Percentiles rank a stretch among this genome's conserved stretches.
These are phyloP conservation scores for Epichloe aotearoae DNA, from an alignment of 2,329 filamentous ascomycete genomes.

Conservation along the genomic window DNA sequence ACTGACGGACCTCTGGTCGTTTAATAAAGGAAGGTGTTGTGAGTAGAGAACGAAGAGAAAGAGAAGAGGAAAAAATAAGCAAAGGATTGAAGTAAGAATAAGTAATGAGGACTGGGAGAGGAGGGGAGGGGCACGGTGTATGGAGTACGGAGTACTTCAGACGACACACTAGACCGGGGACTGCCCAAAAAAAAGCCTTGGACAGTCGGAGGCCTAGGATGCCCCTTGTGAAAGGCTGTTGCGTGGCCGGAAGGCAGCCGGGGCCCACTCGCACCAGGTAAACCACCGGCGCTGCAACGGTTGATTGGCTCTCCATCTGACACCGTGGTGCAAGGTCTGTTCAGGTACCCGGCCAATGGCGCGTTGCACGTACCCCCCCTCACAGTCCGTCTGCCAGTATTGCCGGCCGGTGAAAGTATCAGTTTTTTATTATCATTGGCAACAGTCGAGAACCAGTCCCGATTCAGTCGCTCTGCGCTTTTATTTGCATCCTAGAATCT, in stretches of 20 bases:
- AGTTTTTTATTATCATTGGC: too few species aligned
- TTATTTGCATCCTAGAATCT: too few species aligned
- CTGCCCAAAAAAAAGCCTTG: not conserved
- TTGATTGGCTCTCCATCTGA: not conserved
- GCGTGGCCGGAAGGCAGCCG: not conserved
- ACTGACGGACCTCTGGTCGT: constrained; percentile 3
- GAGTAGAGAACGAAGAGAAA: not conserved
- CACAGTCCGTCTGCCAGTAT: not conserved
- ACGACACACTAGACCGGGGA: not conserved
- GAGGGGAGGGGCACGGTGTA: not conserved
- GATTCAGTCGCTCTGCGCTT: too few species aligned
- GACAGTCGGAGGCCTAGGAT: not conserved
- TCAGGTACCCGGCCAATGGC: constrained; percentile 20
- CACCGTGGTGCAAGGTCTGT: not conserved
- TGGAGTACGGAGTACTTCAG: too few species aligned
- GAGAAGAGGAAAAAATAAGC: not conserved
- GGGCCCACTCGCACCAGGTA: not conserved
- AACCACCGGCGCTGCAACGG: not conserved
- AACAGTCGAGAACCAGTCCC: too few species aligned
- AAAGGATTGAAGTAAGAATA: not conserved
- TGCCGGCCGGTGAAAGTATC: not conserved
- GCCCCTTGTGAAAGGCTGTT: not conserved
- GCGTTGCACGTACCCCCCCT: constrained; percentile 9
- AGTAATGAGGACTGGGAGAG: not conserved
- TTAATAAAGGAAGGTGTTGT: constrained; percentile 6